Evolutionary conservation across 352 stramenopile genomes (phyloP).

Genomic region (Phytophthora syringae): DNA sequence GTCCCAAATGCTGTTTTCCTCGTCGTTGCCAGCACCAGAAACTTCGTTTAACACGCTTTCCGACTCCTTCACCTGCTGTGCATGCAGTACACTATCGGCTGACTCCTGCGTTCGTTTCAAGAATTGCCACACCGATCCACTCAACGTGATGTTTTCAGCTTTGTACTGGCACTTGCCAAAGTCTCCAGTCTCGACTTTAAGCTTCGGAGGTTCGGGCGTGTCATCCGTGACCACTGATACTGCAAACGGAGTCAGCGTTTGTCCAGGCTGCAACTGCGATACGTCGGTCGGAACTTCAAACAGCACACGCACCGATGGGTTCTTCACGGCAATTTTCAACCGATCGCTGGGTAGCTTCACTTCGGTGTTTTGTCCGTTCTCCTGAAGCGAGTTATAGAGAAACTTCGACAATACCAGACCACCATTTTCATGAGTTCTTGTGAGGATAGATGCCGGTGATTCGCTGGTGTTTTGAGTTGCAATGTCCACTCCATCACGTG

Average conservation of each 20-base stretch:
- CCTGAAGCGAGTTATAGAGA: constrained; percentile 32
- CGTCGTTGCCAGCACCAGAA: neutral
- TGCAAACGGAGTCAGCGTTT: constrained; percentile 58
- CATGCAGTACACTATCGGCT: constrained; percentile 13
- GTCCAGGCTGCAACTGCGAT: constrained; percentile 41
- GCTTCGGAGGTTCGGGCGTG: constrained; percentile 39
- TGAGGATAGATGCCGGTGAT: constrained; percentile 13
- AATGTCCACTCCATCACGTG: constrained; percentile 22
- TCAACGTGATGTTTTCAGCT: constrained; percentile 56
- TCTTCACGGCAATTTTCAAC: constrained; percentile 65
- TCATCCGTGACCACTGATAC: constrained; percentile 57
- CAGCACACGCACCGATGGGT: constrained; percentile 62
- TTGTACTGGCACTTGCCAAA: constrained; percentile 80
- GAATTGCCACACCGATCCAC: constrained; percentile 58
- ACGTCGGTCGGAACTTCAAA: constrained; percentile 68
- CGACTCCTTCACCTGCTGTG: neutral
- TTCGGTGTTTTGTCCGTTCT: constrained; percentile 6
- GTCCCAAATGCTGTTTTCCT: constrained; percentile 44
- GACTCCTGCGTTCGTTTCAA: constrained; percentile 44
- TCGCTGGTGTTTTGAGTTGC: neutral
- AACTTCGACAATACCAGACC: constrained; percentile 68
- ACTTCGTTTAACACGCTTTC: neutral
- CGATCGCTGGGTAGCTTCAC: constrained; percentile 45
- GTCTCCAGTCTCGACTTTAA: constrained; percentile 65
- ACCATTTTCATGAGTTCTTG: constrained; percentile 59